Base-by-base conservation (phyloP, 768 basidiomycete species). In the Auricularia cornea region DNA sequence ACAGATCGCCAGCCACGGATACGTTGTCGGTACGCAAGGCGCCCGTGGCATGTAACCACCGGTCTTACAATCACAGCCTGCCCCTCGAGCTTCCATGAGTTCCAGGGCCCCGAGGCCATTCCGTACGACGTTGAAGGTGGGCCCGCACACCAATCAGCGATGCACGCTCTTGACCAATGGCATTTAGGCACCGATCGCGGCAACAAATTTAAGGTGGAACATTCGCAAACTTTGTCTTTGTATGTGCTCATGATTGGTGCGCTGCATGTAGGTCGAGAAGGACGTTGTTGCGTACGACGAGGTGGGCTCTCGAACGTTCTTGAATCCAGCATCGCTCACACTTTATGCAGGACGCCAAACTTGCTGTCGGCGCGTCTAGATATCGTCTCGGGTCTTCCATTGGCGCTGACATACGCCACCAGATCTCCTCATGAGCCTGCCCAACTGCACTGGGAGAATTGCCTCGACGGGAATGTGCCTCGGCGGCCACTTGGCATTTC, bases 391-490 rank as follows among this genome's bases (percentile, higher is more conserved):
- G 6, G 16, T 10, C 44, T 5, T 6, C 44, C 16, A 18, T 6
- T 48, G 20, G 0, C 16, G 10, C 16, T 48, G 20, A 20, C n/a
- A n/a, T n/a, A n/a, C 44, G 44, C 44, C 20, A 20, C 23, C 10
- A 48, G 44, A 97, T 71, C 77, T 95, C 8, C 79, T 98, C 26
- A 70, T 72, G 33, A 84, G 86, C 0, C 78, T 90, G 65, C 78
- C 79, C 16, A 95, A 91, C 71, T 98, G 96, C 76, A 96, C 89
- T 68, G 96, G 96, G 4, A 84, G 92, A 48, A 91, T 98, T 66
- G 94, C 91, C 63, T 88, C 87, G 1, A 95, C 93, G 3, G 93
- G 93, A 52, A 94, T 94, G 91, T 94, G 92, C 68, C 82, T 93
- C 4, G 90, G 92, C 33, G 93, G 92, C 2, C 93, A 94, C 69